Percentiles rank a stretch among this genome's conserved stretches.
Evolutionary conservation across 441 rosid genomes (phyloP).

Genomic region (Jatropha podagrica): DNA sequence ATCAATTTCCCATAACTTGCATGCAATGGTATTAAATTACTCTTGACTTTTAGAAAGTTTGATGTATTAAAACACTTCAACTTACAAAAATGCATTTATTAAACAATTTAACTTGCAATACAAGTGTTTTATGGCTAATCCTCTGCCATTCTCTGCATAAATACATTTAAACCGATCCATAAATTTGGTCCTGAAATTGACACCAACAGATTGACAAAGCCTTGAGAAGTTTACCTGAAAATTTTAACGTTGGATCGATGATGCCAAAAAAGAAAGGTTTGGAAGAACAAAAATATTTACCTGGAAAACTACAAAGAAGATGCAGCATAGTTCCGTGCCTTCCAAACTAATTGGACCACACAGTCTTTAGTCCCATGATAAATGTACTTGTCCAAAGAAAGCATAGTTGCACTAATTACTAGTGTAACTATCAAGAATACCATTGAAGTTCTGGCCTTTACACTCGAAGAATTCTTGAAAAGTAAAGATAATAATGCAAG

Average conservation of each 20-base stretch:
- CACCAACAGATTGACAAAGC: slow-evolving; percentile 1
- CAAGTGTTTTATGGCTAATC: too few relatives aligned
- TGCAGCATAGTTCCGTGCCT: slow-evolving; percentile 19
- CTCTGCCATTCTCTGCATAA: not conserved
- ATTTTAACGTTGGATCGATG: too few relatives aligned
- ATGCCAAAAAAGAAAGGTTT: too few relatives aligned
- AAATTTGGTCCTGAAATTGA: not conserved
- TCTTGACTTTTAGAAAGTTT: too few relatives aligned
- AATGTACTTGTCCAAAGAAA: slow-evolving; percentile 1
- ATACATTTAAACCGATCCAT: not conserved
- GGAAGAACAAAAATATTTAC: too few relatives aligned
- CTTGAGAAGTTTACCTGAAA: not conserved
- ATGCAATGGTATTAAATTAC: too few relatives aligned
- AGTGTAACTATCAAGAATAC: slow-evolving; percentile 13
- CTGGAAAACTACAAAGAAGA: slow-evolving; percentile 14
- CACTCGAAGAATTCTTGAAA: slow-evolving; percentile 4
- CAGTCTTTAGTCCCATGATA: not conserved
- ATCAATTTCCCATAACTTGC: too few relatives aligned
- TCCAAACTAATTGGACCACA: slow-evolving; percentile 13
- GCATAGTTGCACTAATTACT: slow-evolving; percentile 4
- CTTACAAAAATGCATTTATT: too few relatives aligned
- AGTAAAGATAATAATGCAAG: slow-evolving; percentile 17
- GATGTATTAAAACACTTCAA: too few relatives aligned
- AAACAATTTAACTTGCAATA: too few relatives aligned
- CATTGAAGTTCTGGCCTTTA: slow-evolving; percentile 11